Evolutionary conservation across 805 yeast species (phyloP).

Genomic region (Kluyveromyces nonfermentans): DNA sequence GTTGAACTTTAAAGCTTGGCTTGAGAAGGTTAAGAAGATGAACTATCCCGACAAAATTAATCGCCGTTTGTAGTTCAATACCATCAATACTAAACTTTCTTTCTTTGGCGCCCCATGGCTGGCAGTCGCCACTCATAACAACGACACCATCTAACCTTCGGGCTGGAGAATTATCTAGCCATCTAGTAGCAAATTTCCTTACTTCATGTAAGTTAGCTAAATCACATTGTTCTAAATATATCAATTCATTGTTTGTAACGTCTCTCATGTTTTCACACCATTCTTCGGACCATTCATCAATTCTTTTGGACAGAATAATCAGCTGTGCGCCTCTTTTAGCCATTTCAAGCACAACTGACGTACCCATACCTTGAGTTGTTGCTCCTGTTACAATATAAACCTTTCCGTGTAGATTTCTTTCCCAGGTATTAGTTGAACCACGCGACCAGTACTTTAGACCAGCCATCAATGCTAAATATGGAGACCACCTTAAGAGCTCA

Average conservation of each 20-base stretch:
- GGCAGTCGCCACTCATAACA: constrained; percentile 76
- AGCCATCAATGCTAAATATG: constrained; percentile 38
- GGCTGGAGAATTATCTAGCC: constrained; percentile 89
- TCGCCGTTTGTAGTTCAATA: constrained; percentile 73
- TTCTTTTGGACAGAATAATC: constrained; percentile 56
- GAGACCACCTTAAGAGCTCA: constrained; percentile 46
- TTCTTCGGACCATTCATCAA: constrained; percentile 71
- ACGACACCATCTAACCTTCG: constrained; percentile 84
- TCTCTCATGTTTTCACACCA: constrained; percentile 71
- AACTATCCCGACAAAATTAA: constrained; percentile 72
- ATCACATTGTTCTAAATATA: constrained; percentile 89
- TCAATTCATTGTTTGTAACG: constrained; percentile 55
- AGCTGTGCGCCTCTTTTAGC: constrained; percentile 83
- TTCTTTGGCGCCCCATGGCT: constrained; percentile 54
- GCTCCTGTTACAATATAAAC: constrained; percentile 88
- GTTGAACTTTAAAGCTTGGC: constrained; percentile 83
- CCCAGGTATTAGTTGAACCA: constrained; percentile 85
- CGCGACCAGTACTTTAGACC: constrained; percentile 63
- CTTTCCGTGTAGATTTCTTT: constrained; percentile 82
- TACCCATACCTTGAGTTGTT: constrained; percentile 78
- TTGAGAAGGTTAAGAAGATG: constrained; percentile 70
- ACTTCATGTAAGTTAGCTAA: constrained; percentile 62
- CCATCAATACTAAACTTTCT: constrained; percentile 72
- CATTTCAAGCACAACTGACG: constrained; percentile 60
- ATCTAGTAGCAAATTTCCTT: constrained; percentile 83